Base-by-base conservation (phyloP, 2,329 filamentous ascomycete species). In the Penicillium sp. region DNA sequence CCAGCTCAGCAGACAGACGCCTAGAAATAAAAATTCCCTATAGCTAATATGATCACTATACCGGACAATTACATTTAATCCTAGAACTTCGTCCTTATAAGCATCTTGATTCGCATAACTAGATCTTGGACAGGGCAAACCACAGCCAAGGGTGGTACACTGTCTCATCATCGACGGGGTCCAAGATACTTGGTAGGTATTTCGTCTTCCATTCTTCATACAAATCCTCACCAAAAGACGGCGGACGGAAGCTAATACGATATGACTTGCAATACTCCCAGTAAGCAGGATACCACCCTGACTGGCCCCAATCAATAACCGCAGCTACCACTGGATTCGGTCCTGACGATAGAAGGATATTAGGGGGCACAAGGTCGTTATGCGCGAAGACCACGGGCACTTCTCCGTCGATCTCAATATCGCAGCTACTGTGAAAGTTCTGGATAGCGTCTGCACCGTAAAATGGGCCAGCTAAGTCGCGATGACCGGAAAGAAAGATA, bases 91-190 rank as follows among this genome's bases (percentile, higher is more conserved):
- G 15, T 18, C 15, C 15, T 18, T 18, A 18, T 18, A 18, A 18
- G 15, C 15, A 18, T 18, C 15, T 18, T 18, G 15, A 18, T 18
- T 18, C 15, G 15, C 15, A 18, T 18, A 18, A 18, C 15, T 18
- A 18, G 15, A 18, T 18, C 41, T 51, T 49, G 24, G 59, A 59
- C 42, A 63, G 44, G 31, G 49, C 50, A 58, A 69, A 67, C 47
- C 60, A 62, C 13, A 70, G 56, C 63, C 61, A 70, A 33, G 64
- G 66, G 46, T 68, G 54, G 54, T 66, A 68, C 38, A 46, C 55
- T 38, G 47, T 59, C 54, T 66, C 61, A 33, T 66, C 60, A 54
- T 71, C 65, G 27, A 67, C 63, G 2, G 49, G 46, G 45, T 67
- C 61, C 25, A 70, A 15, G 42, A 69, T 56, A 37, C 51, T 32